Evolutionary conservation across 176 grass and related monocot genomes (phyloP).

Genomic region (Aegilops tauschii): DNA sequence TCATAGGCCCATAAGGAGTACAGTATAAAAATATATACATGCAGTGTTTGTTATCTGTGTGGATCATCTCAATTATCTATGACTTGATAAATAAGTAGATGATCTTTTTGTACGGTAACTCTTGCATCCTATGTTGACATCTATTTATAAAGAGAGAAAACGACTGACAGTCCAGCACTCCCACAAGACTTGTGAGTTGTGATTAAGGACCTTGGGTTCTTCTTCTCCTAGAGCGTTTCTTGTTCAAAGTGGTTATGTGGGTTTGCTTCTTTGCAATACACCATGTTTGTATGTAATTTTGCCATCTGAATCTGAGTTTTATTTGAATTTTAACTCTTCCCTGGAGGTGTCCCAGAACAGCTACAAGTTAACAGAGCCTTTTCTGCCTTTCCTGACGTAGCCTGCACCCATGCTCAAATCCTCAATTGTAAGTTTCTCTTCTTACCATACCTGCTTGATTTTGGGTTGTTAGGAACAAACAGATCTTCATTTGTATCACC

Average conservation of each 20-base stretch:
- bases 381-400: background rate
- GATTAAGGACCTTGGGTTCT: background rate
- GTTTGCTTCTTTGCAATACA: background rate
- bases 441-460: background rate
- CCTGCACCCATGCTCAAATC: background rate
- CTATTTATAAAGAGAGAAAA: background rate
- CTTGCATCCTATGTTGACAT: slow-evolving; percentile 1
- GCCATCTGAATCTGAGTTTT: background rate
- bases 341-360: background rate
- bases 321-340: background rate
- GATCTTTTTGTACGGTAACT: background rate
- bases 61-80: background rate
- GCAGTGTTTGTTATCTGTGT: background rate
- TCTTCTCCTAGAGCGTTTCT: background rate
- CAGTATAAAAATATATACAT: background rate
- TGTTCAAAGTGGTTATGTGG: background rate
- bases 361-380: background rate
- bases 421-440: background rate
- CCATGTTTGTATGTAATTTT: background rate
- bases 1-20: background rate
- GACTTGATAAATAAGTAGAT: background rate
- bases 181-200: background rate
- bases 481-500: background rate
- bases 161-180: background rate
- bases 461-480: background rate